Evolutionary conservation across 2,329 filamentous ascomycete species (phyloP).

Genomic region (Gremmenia infestans): DNA sequence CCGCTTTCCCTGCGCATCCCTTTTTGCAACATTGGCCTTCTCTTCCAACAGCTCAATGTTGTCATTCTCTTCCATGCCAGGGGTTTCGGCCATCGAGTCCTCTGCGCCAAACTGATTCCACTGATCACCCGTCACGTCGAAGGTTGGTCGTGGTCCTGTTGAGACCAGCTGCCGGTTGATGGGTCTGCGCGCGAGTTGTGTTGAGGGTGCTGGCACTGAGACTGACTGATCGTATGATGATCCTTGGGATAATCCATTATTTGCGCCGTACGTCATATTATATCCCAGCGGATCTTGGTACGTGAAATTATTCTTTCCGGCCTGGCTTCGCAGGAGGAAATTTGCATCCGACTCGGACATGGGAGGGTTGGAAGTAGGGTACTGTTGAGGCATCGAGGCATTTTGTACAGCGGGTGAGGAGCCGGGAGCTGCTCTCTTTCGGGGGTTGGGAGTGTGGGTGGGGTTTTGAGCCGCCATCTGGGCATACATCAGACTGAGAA

Average conservation of each 20-base stretch:
- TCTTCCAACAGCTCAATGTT: constrained; percentile 76
- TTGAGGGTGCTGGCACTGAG: constrained; percentile 17
- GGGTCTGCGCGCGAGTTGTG: constrained; percentile 31
- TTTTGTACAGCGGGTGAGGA: constrained; percentile 57
- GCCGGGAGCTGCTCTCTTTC: constrained; percentile 73
- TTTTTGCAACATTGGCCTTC: constrained; percentile 74
- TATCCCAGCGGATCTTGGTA: constrained; percentile 32
- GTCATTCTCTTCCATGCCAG: constrained; percentile 52
- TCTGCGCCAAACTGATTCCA: constrained; percentile 38
- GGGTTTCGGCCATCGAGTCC: constrained; percentile 30
- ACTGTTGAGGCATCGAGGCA: constrained; percentile 47
- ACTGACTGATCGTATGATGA: constrained; percentile 23
- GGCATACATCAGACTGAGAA: constrained; percentile 31
- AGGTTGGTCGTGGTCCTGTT: constrained; percentile 23
- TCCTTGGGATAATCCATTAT: constrained; percentile 18
- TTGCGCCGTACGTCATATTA: constrained; percentile 24
- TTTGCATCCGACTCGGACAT: constrained; percentile 42
- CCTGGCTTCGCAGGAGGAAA: constrained; percentile 48
- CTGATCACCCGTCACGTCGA: constrained; percentile 29
- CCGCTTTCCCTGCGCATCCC: constrained; percentile 80
- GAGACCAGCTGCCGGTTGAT: constrained; percentile 29
- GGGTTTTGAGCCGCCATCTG: constrained; percentile 8
- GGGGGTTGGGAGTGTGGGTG: constrained; percentile 36
- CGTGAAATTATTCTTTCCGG: constrained; percentile 30
- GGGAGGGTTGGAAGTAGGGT: constrained; percentile 37